A percentile compares a stretch with the other conserved stretches of the same genome.
Evolutionary conservation across 805 yeast species (phyloP).

Genomic region (Teunomyces barrocoloradensis): DNA sequence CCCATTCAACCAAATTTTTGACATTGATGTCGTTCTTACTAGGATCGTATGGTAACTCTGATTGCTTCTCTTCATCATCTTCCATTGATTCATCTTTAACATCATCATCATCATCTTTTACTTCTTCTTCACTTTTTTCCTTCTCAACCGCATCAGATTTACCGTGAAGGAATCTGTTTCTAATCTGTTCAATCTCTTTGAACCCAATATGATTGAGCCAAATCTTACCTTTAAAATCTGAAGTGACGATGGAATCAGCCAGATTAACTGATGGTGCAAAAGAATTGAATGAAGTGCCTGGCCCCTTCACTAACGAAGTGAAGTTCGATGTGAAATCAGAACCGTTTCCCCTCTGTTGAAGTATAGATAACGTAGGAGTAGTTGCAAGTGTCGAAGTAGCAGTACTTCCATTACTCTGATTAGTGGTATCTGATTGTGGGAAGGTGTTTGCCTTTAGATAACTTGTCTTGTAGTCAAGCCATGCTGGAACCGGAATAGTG

Average conservation of each 20-base stretch:
- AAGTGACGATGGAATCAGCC: conserved; percentile 31
- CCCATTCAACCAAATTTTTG: conserved; percentile 33
- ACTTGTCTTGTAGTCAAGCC: conserved; percentile 34
- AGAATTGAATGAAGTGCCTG: conserved; percentile 25
- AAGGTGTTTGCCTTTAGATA: conserved; percentile 12
- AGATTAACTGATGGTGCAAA: conserved; percentile 39
- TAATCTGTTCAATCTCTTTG: conserved; percentile 27
- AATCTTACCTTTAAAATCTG: conserved; percentile 28
- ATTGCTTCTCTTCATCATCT: conserved; percentile 4
- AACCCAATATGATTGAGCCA: conserved; percentile 43
- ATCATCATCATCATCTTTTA: conserved; percentile 7
- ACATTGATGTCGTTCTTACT: conserved; percentile 21
- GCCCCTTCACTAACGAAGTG: conserved; percentile 7
- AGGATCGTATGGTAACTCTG: conserved; percentile 6
- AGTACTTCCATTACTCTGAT: conserved; percentile 3
- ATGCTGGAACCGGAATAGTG: conserved; percentile 40
- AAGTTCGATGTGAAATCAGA: conserved; percentile 15
- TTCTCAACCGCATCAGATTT: conserved; percentile 4
- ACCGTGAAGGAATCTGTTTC: conserved; percentile 12
- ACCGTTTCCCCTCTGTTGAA: conserved; percentile 21
- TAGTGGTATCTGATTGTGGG: conserved; percentile 1
- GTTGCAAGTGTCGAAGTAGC: conserved; percentile 2
- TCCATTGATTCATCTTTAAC: conserved; percentile 13
- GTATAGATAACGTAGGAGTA: conserved; percentile 19
- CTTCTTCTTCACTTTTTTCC: conserved; percentile 9